Percentiles rank a stretch among this genome's conserved stretches.
Conservation (phyloP, 257 asterid species). For the Parsonsia alboflavescens region DNA sequence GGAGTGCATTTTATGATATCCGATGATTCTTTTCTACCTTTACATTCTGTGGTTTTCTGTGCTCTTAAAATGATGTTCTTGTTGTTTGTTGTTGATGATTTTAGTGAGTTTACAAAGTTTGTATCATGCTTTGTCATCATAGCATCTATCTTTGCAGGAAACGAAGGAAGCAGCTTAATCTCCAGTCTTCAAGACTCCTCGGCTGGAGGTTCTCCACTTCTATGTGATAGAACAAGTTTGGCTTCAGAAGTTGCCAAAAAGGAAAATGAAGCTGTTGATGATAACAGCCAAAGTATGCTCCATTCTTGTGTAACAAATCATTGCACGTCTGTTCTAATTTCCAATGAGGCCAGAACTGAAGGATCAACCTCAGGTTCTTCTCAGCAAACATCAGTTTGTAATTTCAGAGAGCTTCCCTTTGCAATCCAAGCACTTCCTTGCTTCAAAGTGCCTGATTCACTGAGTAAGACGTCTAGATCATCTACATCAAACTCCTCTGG, state of each 20-base stretch:
- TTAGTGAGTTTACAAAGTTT: neutral
- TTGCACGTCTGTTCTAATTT: neutral
- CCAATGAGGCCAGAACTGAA: conserved; percentile 14
- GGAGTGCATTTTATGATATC: neutral
- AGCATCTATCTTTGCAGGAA: conserved; percentile 6
- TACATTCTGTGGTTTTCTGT: neutral
- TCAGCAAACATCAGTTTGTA: neutral
- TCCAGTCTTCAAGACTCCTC: conserved; percentile 14
- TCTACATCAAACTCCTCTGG: neutral
- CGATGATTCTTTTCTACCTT: neutral
- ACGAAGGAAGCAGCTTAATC: conserved; percentile 13
- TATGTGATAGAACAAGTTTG: conserved; percentile 17
- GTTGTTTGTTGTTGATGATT: neutral
- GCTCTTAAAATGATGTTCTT: neutral
- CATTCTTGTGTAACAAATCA: neutral
- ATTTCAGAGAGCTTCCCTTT: conserved; percentile 12
- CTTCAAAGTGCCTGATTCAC: conserved; percentile 9
- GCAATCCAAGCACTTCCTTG: conserved; percentile 38
- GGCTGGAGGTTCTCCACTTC: neutral
- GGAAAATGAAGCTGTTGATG: conserved; percentile 4
- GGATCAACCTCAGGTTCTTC: conserved; percentile 18
- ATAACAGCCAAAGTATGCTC: neutral
- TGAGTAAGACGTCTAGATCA: conserved; percentile 4
- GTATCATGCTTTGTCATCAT: neutral
- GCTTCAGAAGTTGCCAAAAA: conserved; percentile 10